Conservation (phyloP, 805 yeast genomes). For the Lipomyces spencermartinsiae region DNA sequence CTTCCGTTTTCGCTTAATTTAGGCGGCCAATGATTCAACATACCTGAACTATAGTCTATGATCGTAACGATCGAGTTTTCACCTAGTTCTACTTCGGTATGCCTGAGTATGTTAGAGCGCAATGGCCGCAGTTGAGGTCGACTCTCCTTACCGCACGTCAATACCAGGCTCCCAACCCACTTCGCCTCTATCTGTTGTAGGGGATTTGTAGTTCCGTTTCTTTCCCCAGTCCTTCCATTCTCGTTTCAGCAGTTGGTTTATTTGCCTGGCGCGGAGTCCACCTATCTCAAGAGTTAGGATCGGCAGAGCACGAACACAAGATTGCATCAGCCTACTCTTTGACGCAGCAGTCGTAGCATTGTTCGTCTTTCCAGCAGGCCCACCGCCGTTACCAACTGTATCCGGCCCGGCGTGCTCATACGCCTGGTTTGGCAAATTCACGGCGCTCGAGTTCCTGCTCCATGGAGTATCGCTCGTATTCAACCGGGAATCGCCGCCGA, state of each 20-base stretch:
- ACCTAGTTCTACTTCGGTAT: conserved; percentile 57
- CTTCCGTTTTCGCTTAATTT: not conserved
- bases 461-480: not conserved
- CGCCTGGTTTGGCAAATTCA: not conserved
- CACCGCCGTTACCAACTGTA: not conserved
- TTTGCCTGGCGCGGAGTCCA: conserved; percentile 22
- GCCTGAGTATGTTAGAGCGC: conserved; percentile 29
- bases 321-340: too few relatives aligned
- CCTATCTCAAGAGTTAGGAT: not conserved
- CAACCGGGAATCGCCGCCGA: not conserved
- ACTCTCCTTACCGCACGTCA: conserved; percentile 48
- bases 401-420: not conserved
- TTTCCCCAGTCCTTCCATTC: conserved; percentile 32
- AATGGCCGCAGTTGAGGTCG: too few relatives aligned
- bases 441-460: not conserved
- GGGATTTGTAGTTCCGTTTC: conserved; percentile 30
- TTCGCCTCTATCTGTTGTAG: conserved; percentile 28
- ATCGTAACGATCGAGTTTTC: conserved; percentile 61
- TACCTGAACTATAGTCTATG: conserved; percentile 55
- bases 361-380: not conserved
- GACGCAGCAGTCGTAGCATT: not conserved
- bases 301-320: not conserved
- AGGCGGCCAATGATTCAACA: too few relatives aligned
- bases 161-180: conserved; percentile 66
- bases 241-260: conserved; percentile 29